Conservation (phyloP, 805 yeast genomes). For the Starmerella sp. region DNA sequence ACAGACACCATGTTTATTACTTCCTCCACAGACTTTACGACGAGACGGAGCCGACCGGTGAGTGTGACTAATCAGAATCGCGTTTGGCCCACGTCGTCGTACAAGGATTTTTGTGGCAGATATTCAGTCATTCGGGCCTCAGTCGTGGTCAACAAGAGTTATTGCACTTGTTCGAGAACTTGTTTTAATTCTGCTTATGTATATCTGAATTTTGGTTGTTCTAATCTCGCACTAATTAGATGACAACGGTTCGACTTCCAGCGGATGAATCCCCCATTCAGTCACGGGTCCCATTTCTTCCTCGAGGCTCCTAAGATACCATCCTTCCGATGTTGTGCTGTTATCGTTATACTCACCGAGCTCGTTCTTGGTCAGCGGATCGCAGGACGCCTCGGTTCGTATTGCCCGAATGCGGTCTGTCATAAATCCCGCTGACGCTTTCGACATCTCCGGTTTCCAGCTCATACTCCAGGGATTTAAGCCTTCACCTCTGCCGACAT, state of each 20-base stretch:
- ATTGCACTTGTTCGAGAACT: no score
- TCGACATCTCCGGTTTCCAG: slow-evolving; percentile 8
- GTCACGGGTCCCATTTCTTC: background rate
- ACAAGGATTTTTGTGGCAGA: no score
- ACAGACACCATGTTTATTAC: no score
- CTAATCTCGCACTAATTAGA: background rate
- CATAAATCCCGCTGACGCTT: slow-evolving; percentile 25
- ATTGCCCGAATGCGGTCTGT: slow-evolving; percentile 26
- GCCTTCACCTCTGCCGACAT: slow-evolving; percentile 17
- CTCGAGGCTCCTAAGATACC: slow-evolving; percentile 16
- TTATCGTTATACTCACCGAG: slow-evolving; percentile 11
- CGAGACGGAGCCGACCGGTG: no score
- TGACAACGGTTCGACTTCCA: background rate
- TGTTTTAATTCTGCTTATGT: no score
- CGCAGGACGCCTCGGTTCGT: slow-evolving; percentile 4
- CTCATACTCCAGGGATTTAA: background rate
- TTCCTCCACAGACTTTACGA: no score
- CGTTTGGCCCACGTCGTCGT: no score
- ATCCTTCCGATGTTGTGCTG: slow-evolving; percentile 16
- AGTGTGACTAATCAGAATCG: no score
- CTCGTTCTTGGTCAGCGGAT: background rate
- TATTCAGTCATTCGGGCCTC: no score
- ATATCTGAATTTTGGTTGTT: no score
- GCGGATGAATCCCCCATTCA: background rate
- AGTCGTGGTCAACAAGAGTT: no score